Evolutionary conservation across 345 rosid species (phyloP), one percentile per base, ranked within the genome.

Genomic region (Erodium maritimum): DNA sequence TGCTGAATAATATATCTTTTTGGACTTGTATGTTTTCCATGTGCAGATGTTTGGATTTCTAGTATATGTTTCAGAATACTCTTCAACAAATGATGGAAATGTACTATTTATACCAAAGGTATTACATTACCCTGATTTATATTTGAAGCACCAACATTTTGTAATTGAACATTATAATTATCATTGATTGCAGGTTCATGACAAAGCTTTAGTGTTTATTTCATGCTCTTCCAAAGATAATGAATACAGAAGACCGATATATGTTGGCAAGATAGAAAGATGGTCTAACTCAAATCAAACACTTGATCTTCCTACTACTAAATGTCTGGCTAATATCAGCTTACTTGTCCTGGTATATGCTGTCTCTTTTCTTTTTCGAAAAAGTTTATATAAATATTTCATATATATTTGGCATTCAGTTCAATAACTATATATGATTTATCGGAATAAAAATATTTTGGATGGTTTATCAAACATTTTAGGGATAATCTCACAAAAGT

Each of bases 11-110:
- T 25, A 69, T 52, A 14, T 5, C 20, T 50, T 55, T 20, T 2
- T 20, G 45, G 10, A 24, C 21, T 63, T 20, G 17, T 29, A 22
- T 56, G 42, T 58, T 54, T 61, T 21, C 17, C 34, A 19, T 60
- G 58, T 68, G 50, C 80, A 91, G 96, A 88, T 84, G 95, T 88
- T 82, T 50, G 98, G 96, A 54, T 88, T 86, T 72, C 68, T 88
- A 56, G 54, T 86, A 33, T 91, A 91, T 73, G 81, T 72, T 65
- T 76, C 90, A 12, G 61, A 82, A 25, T 86, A 78, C 73, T 50
- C 70, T 8, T 56, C 77, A 17, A 75, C 62, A 53, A 71, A 73
- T 52, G 73, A 67, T 63, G 79, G 82, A 62, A 80, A 72, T 67
- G 62, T 65, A 62, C 68, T 91, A 55, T 70, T 13, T 23, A 80